Evolutionary conservation across 768 basidiomycete genomes (phyloP), one percentile per base, ranked within the genome.

Genomic region (Myochromella boudieri): DNA sequence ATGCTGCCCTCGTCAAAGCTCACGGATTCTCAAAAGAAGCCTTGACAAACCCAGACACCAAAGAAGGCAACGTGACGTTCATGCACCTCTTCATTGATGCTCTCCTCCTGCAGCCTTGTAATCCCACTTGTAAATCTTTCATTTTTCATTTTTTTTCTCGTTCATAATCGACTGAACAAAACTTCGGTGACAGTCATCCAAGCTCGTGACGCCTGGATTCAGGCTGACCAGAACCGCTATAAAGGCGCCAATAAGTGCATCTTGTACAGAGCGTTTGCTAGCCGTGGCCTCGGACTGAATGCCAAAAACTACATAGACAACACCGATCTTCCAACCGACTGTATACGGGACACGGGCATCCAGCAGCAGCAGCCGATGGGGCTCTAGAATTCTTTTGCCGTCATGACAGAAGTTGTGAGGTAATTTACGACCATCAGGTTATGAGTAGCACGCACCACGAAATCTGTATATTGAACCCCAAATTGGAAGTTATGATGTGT

Each of bases 11-110:
- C 7, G 68, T 73, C 4, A 52, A 10, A 0, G 55, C 56, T 6
- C 61, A 56, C 34, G 72, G 71, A 0, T 72, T 65, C 48, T 64
- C 67, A 1, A 28, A 53, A 1, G 64, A 63, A 5, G 69, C 71
- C 11, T 49, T 59, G 37, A 73, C 70, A 2, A 65, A 77, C 55
- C 63, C 74, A 3, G 57, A 59, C 8, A 61, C 63, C 14, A 49
- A 55, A 0, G 67, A 63, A 37, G 79, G 79, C 15, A 78, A 78
- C 55, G 60, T 72, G 26, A 67, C 77, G 7, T 78, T 64, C 64
- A 61, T 77, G 41, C 72, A 72, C 46, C 66, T 77, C 21, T 71
- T 79, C 59, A 65, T 78, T 37, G 74, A 74, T 54, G 64, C 73
- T 0, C 67, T 80, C n/a, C 52, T 70, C 6, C 54, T 78, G 15